Conservation (phyloP, 306 rosid genomes). For the Leucaena leucocephala region DNA sequence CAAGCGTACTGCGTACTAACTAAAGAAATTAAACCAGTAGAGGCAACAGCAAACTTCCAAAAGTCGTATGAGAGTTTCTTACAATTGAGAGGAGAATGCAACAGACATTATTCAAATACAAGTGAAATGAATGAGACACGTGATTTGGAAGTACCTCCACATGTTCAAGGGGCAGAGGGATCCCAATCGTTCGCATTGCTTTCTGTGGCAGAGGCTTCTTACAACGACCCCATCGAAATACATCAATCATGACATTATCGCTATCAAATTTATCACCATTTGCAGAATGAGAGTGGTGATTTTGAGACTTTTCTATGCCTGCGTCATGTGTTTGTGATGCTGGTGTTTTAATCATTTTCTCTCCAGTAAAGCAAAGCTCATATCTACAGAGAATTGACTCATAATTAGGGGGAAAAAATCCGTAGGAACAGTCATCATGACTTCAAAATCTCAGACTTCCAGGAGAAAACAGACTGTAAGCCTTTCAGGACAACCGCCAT, state of each 20-base stretch:
- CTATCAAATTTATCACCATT: slow-evolving; percentile 71
- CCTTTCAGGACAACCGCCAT: slow-evolving; percentile 4
- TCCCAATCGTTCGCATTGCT: slow-evolving; percentile 73
- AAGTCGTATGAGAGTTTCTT: not conserved
- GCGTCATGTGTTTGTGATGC: slow-evolving; percentile 60
- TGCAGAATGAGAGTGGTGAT: slow-evolving; percentile 59
- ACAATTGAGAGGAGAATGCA: not conserved
- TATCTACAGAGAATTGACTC: slow-evolving; percentile 58
- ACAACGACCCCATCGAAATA: slow-evolving; percentile 93
- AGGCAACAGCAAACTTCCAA: slow-evolving; percentile 1
- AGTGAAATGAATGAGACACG: slow-evolving; percentile 22
- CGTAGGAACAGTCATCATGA: not conserved
- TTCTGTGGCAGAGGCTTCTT: slow-evolving; percentile 88
- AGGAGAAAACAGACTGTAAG: slow-evolving; percentile 18
- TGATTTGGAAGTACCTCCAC: slow-evolving; percentile 66
- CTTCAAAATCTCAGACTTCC: slow-evolving; percentile 23
- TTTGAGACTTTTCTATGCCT: slow-evolving; percentile 69
- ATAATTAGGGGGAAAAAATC: not conserved
- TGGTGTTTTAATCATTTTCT: slow-evolving; percentile 65
- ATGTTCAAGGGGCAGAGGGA: slow-evolving; percentile 83
- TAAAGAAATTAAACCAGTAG: not conserved
- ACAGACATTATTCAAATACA: not conserved
- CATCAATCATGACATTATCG: slow-evolving; percentile 66
- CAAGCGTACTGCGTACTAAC: slow-evolving; percentile 2
- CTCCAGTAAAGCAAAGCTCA: slow-evolving; percentile 87